These are phyloP conservation scores for Protomyces inouyei DNA, from an alignment of 1,139 yeast genomes.

Conservation along the genomic window DNA sequence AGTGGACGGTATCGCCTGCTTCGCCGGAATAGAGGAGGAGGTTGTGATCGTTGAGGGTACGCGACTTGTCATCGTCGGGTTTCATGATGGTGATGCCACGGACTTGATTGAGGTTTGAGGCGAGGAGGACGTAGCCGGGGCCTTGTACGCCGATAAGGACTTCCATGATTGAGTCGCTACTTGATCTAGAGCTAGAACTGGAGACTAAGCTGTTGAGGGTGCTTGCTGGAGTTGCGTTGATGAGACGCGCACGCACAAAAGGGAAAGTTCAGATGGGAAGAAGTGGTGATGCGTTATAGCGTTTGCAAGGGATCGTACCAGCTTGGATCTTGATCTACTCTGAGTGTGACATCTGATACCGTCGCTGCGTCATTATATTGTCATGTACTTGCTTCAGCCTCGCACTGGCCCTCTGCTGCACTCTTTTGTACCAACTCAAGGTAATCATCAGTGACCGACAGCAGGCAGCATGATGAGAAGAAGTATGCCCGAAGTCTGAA, in stretches of 20 bases:
- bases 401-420: too few species aligned
- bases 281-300: too few species aligned
- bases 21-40: constrained; percentile 92
- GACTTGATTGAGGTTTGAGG: constrained; percentile 89
- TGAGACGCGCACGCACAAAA: neutral
- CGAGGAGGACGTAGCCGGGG: constrained; percentile 39
- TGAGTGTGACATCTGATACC: too few species aligned
- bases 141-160: constrained; percentile 26
- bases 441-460: too few species aligned
- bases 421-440: too few species aligned
- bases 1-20: constrained; percentile 71
- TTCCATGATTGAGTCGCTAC: constrained; percentile 3
- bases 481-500: too few species aligned
- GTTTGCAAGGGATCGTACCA: too few species aligned
- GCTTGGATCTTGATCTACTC: too few species aligned
- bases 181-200: neutral
- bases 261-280: neutral
- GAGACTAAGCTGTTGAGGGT: too few species aligned
- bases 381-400: too few species aligned
- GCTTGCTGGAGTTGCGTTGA: neutral
- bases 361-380: too few species aligned
- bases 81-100: constrained; percentile 89
- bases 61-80: constrained; percentile 81
- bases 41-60: constrained; percentile 67
- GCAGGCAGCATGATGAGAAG: too few species aligned